Percentiles rank a stretch among this genome's conserved stretches.
Conservation (phyloP, 495 filamentous ascomycete genomes). For the Daldinia bambusicola region DNA sequence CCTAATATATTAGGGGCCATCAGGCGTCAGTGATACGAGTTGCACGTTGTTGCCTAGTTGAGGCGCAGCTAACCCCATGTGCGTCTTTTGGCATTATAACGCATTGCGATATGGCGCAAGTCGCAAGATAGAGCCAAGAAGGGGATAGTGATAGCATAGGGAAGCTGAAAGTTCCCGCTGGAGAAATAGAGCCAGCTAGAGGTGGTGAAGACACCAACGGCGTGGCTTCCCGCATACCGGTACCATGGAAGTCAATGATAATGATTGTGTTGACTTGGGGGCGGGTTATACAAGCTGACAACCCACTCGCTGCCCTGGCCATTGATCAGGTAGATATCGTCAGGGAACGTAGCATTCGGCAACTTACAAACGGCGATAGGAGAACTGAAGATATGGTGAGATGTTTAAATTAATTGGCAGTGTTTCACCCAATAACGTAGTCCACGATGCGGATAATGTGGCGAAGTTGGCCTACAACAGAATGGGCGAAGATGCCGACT, state of each 20-base stretch:
- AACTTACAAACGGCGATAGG: conserved; percentile 10
- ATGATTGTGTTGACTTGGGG: conserved; percentile 5
- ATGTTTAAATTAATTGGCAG: conserved; percentile 22
- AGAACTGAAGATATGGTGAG: conserved; percentile 35
- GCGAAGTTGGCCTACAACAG: conserved; percentile 48
- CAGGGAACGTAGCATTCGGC: not conserved
- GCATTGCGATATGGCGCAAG: conserved; percentile 40
- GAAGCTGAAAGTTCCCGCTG: not conserved
- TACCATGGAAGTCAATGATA: conserved; percentile 34
- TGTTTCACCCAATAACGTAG: conserved; percentile 34
- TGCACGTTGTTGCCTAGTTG: conserved; percentile 63
- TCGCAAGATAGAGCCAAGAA: not conserved
- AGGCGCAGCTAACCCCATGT: conserved; percentile 49
- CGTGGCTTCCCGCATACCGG: conserved; percentile 35
- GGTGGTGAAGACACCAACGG: conserved; percentile 23
- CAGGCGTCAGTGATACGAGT: conserved; percentile 54
- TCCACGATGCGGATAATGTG: conserved; percentile 44
- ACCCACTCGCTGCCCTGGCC: too few species aligned
- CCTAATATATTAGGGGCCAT: conserved; percentile 14
- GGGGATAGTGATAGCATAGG: not conserved
- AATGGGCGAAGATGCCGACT: conserved; percentile 48
- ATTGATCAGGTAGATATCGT: not conserved
- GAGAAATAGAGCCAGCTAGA: conserved; percentile 30
- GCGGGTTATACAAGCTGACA: not conserved
- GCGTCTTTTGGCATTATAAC: conserved; percentile 32